Conservation (phyloP, 208 protist genomes). For the Crithidia fasciculata region DNA sequence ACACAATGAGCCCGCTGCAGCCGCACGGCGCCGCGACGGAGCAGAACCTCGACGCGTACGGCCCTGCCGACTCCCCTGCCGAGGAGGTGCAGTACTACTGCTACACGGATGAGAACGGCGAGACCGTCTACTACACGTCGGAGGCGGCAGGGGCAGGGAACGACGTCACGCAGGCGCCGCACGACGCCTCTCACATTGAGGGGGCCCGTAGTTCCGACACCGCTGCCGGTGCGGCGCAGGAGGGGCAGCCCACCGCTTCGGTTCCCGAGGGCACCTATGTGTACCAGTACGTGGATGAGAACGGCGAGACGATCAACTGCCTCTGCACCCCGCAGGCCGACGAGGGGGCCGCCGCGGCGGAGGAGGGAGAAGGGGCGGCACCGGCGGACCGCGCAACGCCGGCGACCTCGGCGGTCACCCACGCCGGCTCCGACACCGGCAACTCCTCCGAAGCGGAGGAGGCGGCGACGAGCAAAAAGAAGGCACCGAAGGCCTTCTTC, state of each 20-base stretch:
- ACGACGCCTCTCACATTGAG: not conserved
- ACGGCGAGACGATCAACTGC: slow-evolving; percentile 44
- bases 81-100: slow-evolving; percentile 53
- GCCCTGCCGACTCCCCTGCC: slow-evolving; percentile 5
- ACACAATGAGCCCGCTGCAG: slow-evolving; percentile 14
- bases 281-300: slow-evolving; percentile 49
- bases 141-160: slow-evolving; percentile 29
- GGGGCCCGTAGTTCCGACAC: not conserved
- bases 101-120: slow-evolving; percentile 60
- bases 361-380: not conserved
- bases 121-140: slow-evolving; percentile 50
- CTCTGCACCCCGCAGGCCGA: slow-evolving; percentile 29
- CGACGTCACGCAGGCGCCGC: slow-evolving; percentile 19
- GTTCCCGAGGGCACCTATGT: slow-evolving; percentile 21
- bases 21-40: slow-evolving; percentile 9
- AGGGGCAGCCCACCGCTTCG: not conserved
- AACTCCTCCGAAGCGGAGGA: slow-evolving; percentile 18
- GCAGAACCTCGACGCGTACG: slow-evolving; percentile 6
- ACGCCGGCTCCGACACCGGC: slow-evolving; percentile 7
- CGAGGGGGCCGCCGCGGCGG: slow-evolving; percentile 6
- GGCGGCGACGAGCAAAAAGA: slow-evolving; percentile 4
- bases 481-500: slow-evolving; percentile 19
- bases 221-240: not conserved
- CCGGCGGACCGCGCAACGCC: not conserved
- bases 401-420: slow-evolving; percentile 6